These are phyloP conservation scores for Spatholobus suberectus DNA, from an alignment of 306 rosid species.

Conservation along the genomic window DNA sequence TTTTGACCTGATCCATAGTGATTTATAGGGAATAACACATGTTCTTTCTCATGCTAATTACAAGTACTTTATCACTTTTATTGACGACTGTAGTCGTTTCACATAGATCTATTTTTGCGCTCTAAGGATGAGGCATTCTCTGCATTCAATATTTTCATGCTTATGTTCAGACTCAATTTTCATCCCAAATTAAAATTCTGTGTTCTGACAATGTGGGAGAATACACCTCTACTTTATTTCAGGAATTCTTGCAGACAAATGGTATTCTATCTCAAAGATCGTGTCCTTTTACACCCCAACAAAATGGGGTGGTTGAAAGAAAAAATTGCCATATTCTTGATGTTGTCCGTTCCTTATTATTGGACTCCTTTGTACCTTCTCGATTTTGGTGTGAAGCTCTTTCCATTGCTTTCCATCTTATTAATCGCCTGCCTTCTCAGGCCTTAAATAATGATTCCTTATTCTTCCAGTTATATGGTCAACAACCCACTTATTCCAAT, in stretches of 20 bases:
- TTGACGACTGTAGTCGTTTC: neutral
- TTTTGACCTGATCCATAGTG: too few species aligned
- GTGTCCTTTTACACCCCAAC: neutral
- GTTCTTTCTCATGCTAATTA: too few species aligned
- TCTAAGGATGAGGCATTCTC: neutral
- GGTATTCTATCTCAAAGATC: too few species aligned
- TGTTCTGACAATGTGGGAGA: too few species aligned
- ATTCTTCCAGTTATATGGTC: neutral
- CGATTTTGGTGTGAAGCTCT: too few species aligned
- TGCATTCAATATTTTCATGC: too few species aligned
- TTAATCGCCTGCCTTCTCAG: neutral
- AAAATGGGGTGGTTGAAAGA: neutral
- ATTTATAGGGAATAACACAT: too few species aligned
- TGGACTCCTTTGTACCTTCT: neutral
- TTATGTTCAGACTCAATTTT: too few species aligned
- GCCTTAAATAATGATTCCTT: neutral
- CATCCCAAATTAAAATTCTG: neutral
- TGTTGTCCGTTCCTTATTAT: too few species aligned
- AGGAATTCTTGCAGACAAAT: too few species aligned
- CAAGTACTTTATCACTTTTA: neutral
- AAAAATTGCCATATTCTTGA: neutral
- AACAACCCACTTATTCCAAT: neutral
- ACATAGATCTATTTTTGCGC: too few species aligned
- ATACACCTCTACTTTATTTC: too few species aligned
- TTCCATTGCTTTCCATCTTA: neutral